These are phyloP conservation scores for Rhododendron ferrugineum DNA, from an alignment of 148 eudicot genomes.

Conservation along the genomic window DNA sequence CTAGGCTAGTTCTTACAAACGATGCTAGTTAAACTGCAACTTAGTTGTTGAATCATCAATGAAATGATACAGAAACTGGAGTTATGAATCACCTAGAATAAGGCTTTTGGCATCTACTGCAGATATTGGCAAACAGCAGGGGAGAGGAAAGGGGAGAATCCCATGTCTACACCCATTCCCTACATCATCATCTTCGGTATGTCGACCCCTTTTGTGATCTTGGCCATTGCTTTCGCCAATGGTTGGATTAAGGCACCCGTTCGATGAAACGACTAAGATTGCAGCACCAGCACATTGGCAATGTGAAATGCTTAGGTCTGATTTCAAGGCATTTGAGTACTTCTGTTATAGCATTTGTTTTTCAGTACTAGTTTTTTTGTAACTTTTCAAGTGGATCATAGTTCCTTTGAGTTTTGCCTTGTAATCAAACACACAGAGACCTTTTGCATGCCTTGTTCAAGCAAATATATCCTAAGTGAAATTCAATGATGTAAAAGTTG, in stretches of 20 bases:
- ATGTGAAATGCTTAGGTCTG: background rate
- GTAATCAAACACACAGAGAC: background rate
- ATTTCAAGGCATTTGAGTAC: background rate
- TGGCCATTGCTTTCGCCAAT: constrained; percentile 88
- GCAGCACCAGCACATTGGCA: constrained; percentile 1
- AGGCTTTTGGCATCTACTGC: background rate
- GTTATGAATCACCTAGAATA: background rate
- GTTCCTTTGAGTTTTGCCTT: background rate
- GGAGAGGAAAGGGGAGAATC: constrained; percentile 91
- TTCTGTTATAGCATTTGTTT: background rate
- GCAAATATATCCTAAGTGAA: too few relatives aligned
- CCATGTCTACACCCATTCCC: constrained; percentile 90
- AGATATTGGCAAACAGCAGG: constrained; percentile 75
- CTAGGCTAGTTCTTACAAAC: background rate
- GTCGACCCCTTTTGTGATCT: constrained; percentile 91
- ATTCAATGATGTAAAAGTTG: too few relatives aligned
- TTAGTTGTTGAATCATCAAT: background rate
- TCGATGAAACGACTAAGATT: constrained; percentile 32
- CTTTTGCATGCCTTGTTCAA: too few relatives aligned
- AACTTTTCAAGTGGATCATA: background rate
- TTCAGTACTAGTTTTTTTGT: background rate
- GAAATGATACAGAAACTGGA: background rate
- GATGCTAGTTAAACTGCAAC: background rate
- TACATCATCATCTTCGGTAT: constrained; percentile 85
- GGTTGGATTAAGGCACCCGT: constrained; percentile 91